Conservation (phyloP, 305 asterid species). For the Caryopteris hybrid region DNA sequence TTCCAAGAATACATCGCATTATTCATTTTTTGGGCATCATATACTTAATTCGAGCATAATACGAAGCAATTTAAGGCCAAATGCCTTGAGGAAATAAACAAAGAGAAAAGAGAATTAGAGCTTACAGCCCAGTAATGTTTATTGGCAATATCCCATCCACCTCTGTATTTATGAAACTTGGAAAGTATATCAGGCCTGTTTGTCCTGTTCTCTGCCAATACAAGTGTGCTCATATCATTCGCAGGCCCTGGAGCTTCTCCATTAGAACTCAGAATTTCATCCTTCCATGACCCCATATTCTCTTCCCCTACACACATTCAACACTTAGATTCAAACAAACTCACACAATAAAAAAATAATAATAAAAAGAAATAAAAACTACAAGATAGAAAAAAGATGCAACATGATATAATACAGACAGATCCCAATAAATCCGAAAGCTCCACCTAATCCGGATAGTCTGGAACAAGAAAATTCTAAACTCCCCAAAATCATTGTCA, state of each 20-base stretch:
- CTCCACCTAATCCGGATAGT: background rate
- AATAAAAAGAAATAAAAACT: too few species aligned
- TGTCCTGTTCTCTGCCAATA: slow-evolving; percentile 81
- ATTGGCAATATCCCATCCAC: slow-evolving; percentile 98
- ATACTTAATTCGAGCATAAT: background rate
- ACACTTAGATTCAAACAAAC: background rate
- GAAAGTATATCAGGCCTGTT: slow-evolving; percentile 79
- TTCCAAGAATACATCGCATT: too few species aligned
- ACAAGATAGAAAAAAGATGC: background rate
- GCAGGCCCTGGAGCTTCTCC: slow-evolving; percentile 74
- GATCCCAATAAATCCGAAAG: background rate
- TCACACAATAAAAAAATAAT: too few species aligned
- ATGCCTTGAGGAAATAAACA: too few species aligned
- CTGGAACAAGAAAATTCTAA: background rate
- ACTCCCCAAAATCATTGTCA: slow-evolving; percentile 2
- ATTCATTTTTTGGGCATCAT: too few species aligned
- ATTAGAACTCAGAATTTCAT: slow-evolving; percentile 46
- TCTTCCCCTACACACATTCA: slow-evolving; percentile 47
- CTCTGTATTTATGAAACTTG: slow-evolving; percentile 70
- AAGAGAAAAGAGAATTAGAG: slow-evolving; percentile 5
- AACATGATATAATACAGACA: background rate
- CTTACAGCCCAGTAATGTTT: slow-evolving; percentile 98
- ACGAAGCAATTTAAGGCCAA: slow-evolving; percentile 2
- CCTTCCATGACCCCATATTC: slow-evolving; percentile 69
- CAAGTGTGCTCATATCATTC: slow-evolving; percentile 47